phyloP scores from a whole-genome alignment of 176 grass and related monocot genomes.

The Poa pratensis region DNA sequence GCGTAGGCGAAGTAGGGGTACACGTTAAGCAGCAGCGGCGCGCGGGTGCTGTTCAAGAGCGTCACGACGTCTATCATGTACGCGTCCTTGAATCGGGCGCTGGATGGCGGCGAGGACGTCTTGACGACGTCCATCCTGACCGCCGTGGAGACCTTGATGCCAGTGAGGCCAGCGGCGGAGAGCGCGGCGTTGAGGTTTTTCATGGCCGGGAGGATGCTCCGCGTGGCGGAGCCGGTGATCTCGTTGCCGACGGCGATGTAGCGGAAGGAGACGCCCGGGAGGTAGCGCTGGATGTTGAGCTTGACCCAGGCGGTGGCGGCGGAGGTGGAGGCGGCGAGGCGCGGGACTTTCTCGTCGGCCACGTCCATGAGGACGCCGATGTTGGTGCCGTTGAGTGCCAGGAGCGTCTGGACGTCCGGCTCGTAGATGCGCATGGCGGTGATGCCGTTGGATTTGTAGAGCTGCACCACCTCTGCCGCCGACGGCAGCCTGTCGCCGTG shows the following conservation, averaged over 20 bases:
- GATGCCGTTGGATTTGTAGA: conserved; percentile 77
- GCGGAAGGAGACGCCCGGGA: conserved; percentile 55
- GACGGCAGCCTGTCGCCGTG: conserved; percentile 63
- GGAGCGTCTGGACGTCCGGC: conserved; percentile 62
- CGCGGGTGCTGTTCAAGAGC: conserved; percentile 13
- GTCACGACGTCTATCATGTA: conserved; percentile 25
- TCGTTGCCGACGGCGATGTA: conserved; percentile 93
- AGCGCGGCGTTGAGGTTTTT: conserved; percentile 60
- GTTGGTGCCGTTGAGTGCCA: conserved; percentile 54
- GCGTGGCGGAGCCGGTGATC: conserved; percentile 37
- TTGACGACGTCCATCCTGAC: background rate
- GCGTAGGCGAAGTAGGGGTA: conserved; percentile 50
- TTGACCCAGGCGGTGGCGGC: conserved; percentile 46
- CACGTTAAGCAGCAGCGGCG: conserved; percentile 51
- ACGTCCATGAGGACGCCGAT: conserved; percentile 75
- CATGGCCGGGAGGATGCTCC: conserved; percentile 66
- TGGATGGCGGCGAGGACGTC: conserved; percentile 30
- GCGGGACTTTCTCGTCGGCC: conserved; percentile 62
- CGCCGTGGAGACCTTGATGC: conserved; percentile 51
- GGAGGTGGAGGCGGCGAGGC: conserved; percentile 54
- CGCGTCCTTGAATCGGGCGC: background rate
- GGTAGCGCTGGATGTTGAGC: conserved; percentile 41
- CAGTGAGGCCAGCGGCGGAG: conserved; percentile 42
- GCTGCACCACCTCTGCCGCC: conserved; percentile 66
- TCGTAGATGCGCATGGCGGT: conserved; percentile 56